These are phyloP conservation scores for Russula foetens DNA, from an alignment of 768 basidiomycete genomes.

Conservation along the genomic window DNA sequence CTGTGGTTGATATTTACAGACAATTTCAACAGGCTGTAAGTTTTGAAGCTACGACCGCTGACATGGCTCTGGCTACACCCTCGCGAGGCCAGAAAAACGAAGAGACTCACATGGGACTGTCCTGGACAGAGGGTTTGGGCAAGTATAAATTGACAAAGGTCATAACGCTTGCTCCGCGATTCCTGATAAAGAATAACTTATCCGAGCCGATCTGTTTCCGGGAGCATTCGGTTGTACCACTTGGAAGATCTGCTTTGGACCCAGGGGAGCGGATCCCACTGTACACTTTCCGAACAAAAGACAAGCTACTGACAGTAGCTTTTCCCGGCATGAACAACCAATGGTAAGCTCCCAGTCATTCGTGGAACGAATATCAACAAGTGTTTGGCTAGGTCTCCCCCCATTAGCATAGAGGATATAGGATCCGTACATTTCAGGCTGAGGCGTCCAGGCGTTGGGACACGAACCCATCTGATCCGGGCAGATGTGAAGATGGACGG, in stretches of 20 bases:
- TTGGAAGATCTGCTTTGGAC: conserved; percentile 50
- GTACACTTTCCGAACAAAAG: conserved; percentile 55
- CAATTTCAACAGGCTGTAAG: conserved; percentile 52
- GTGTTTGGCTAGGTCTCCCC: conserved; percentile 62
- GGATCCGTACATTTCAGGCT: conserved; percentile 75
- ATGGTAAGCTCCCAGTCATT: conserved; percentile 41
- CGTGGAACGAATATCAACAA: background rate
- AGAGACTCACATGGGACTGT: conserved; percentile 76
- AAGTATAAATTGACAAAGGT: conserved; percentile 97
- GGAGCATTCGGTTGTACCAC: conserved; percentile 69
- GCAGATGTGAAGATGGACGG: conserved; percentile 78
- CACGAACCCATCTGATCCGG: conserved; percentile 48
- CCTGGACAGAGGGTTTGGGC: conserved; percentile 90
- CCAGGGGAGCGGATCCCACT: conserved; percentile 66
- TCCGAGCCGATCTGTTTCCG: conserved; percentile 65
- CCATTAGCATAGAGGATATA: conserved; percentile 88
- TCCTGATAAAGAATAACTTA: conserved; percentile 80
- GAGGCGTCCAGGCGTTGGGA: conserved; percentile 32
- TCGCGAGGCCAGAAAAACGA: conserved; percentile 54
- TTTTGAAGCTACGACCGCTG: conserved; percentile 88
- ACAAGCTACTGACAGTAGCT: conserved; percentile 76
- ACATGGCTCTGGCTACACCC: conserved; percentile 68
- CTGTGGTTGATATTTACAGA: background rate
- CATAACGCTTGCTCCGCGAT: conserved; percentile 85
- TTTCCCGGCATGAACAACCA: conserved; percentile 76